These are phyloP conservation scores for Eucalyptus regnans DNA, from an alignment of 345 rosid species.

Conservation along the genomic window DNA sequence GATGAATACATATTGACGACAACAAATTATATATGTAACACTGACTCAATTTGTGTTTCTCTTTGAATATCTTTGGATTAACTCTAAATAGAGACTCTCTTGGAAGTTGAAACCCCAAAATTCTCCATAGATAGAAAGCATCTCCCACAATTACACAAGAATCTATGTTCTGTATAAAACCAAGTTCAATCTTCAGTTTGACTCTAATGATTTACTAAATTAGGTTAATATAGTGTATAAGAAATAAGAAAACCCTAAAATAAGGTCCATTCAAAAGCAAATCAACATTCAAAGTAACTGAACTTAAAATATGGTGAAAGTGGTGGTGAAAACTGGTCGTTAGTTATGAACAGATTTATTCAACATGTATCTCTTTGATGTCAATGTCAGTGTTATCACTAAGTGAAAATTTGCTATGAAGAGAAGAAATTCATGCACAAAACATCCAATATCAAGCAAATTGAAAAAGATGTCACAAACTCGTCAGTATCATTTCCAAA, in stretches of 20 bases:
- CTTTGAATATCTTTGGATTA: no score
- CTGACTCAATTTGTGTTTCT: no score
- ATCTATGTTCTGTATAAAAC: not conserved
- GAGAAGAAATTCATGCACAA: not conserved
- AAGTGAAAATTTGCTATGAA: not conserved
- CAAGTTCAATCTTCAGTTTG: not conserved
- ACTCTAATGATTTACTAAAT: not conserved
- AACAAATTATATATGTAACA: not conserved
- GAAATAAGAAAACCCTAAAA: not conserved
- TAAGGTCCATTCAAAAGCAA: not conserved
- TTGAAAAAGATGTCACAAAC: not conserved
- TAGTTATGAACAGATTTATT: not conserved
- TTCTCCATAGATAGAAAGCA: not conserved
- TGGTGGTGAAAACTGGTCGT: not conserved
- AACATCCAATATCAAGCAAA: not conserved
- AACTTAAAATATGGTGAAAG: not conserved
- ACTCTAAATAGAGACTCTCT: not conserved
- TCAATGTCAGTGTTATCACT: not conserved
- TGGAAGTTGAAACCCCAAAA: not conserved
- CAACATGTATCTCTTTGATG: not conserved
- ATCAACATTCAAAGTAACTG: not conserved
- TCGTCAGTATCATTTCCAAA: not conserved
- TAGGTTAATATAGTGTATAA: not conserved
- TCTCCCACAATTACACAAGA: not conserved
- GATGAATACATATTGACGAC: not conserved